Base-by-base conservation (phyloP, 169 alveolate genomes). In the Sarcocystis neurona region DNA sequence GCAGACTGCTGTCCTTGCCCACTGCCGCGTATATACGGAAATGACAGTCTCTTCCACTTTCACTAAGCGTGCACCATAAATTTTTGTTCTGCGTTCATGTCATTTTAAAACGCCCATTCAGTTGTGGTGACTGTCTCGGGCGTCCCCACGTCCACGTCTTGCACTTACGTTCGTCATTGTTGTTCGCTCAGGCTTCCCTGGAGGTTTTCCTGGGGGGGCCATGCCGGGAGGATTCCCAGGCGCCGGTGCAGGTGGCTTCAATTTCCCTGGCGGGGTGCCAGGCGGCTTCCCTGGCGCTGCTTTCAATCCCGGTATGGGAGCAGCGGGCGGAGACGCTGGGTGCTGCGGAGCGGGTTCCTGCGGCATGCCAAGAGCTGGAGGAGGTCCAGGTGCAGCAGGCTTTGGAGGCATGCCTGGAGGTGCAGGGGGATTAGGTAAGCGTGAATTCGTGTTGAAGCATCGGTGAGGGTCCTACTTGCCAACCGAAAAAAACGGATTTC, bases 301-400 rank as follows among this genome's bases (percentile, higher is more conserved):
- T 39, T 72, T 48, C 18, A 56, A 56, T 12, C 43, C 82, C 46
- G 82, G 82, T 48, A 72, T 72, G 82, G n/a, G 41, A 39, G 82
- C 58, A 48, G 8, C 60, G 58, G 12, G 30, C 66, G 66, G 66
- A n/a, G n/a, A n/a, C 30, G 66, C 66, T 53, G 66, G 66, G 66
- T 15, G 78, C 90, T 88, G 90, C 20, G 95, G 94, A 0, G 94
- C 92, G 50, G 63, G 82, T 79, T 85, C 90, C 48, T 93, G 94
- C 27, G 96, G 95, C 30, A 77, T 92, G 92, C 94, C 93, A 3
- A 94, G 96, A 0, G 94, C 94, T 15, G 27, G 82, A 74, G 92
- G 92, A 20, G 95, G 95, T 32, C 95, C 95, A 8, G 84, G 90
- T 91, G 93, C 94, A 12, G 95, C 94, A 2, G 93, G 94, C 0